Percentiles rank a stretch among this genome's conserved stretches.
phyloP scores from a whole-genome alignment of 208 protist species.

The Porcisia deanei region DNA sequence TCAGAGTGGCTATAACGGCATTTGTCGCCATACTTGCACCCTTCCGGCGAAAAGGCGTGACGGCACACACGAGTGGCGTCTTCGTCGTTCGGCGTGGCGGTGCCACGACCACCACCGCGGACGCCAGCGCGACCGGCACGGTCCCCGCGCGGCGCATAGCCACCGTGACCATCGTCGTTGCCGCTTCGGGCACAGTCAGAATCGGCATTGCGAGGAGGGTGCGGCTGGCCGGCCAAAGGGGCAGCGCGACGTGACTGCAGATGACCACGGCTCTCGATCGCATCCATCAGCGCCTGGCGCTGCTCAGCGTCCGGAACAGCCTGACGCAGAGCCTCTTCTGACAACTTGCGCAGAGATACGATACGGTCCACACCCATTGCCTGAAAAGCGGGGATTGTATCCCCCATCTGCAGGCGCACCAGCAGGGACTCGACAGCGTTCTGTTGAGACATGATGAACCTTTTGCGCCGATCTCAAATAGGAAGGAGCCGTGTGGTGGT shows the following conservation, averaged over 20 bases:
- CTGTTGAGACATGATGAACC: constrained; percentile 25
- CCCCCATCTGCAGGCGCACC: constrained; percentile 69
- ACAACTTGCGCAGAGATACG: constrained; percentile 73
- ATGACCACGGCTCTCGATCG: constrained; percentile 72
- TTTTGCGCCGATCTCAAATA: neutral
- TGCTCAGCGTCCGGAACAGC: constrained; percentile 78
- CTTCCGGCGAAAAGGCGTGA: constrained; percentile 64
- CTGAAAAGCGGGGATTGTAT: constrained; percentile 72
- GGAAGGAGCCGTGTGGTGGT: neutral
- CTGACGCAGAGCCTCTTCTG: constrained; percentile 58
- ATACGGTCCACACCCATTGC: constrained; percentile 75
- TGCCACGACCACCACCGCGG: constrained; percentile 34
- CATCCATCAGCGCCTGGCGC: constrained; percentile 61
- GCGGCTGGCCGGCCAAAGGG: constrained; percentile 29
- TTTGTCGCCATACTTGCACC: constrained; percentile 80
- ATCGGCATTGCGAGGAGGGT: constrained; percentile 46
- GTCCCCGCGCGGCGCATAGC: constrained; percentile 31
- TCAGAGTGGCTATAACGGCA: constrained; percentile 84
- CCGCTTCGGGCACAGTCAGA: constrained; percentile 31
- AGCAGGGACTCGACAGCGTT: constrained; percentile 80
- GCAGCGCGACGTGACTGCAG: constrained; percentile 45
- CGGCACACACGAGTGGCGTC: constrained; percentile 56
- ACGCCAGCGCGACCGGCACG: constrained; percentile 41
- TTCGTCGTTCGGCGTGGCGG: constrained; percentile 16
- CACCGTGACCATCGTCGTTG: constrained; percentile 32